Evolutionary conservation across 129 eudicot genomes (phyloP), one percentile per base, ranked within the genome.

Genomic region (Heracleum sosnowskyi): DNA sequence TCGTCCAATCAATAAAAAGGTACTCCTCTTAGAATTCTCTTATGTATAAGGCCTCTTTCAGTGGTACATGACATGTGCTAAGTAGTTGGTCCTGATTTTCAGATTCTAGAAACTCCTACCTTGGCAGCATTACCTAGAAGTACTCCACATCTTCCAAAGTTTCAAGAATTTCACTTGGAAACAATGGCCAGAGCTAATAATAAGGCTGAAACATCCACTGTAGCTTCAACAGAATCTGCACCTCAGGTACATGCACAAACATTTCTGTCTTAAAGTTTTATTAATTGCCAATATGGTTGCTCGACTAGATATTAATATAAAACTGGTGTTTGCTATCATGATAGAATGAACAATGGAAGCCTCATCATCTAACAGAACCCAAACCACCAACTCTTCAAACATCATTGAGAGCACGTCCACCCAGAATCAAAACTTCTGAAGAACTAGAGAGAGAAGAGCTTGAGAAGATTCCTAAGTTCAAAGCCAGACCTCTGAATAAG

Each of bases 401-500:
- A 73, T 42, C 55, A 41, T 18, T 73, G 20, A 85, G 99, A 69
- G 99, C 99, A 77, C 89, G 97, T 71, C 97, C 99, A 55, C 83
- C 92, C 0, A 88, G 57, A 68, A 81, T 89, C 26, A 92, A 92
- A 83, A 92, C 85, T 57, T 86, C 88, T 0, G 91, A 87, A 71
- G 99, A 95, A 75, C 80, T 96, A 8, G 99, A 92, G 76, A 86
- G 82, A 79, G 92, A 96, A 84, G 90, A 87, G 83, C 89, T 96
- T 11, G 97, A 96, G 60, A 92, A 96, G 66, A 84, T 89, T 57
- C 97, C 97, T 8, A 88, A 89, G 85, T 96, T 96, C 82, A 96
- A 92, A 78, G 99, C 99, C 62, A 91, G 96, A 79, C 99, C 99
- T 77, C 75, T 96, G 81, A 96, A 90, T 80, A 96, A 86, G 83